Evolutionary conservation across 192 early-diverging fungal species (phyloP), one percentile per base, ranked within the genome.

Genomic region (Pilobolus umbonatus): DNA sequence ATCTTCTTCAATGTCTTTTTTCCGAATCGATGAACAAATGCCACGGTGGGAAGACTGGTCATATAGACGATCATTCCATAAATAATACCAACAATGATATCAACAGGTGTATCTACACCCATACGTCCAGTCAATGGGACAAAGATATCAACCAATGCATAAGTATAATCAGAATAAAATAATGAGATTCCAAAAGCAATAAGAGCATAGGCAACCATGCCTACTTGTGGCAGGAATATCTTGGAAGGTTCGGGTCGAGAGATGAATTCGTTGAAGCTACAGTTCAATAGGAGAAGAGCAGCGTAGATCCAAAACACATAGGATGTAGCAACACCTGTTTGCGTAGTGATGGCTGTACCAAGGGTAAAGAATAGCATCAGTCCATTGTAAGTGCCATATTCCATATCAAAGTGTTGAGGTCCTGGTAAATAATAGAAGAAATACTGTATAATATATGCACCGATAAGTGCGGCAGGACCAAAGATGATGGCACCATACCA

Each of bases 101-200:
- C 88, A 4, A 80, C 77, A 21, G 85, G 84, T 0, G 85, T 72
- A 45, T 82, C 76, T 0, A 77, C 68, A 7, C 88, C 88, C 43
- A 80, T 85, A 17, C 87, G 78, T 7, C 84, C 84, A 9, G 80
- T 83, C 50, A 89, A 64, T 1, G 88, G 88, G 0, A 89, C 81
- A 70, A 89, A 82, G 9, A 86, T 57, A 49, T 84, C 77, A 5
- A 82, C 62, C 24, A 80, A 61, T 5, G 73, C 67, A 49, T 72
- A 75, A 1, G 56, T 62, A 5, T 69, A 55, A 53, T 77, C 68
- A 3, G 50, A 70, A 15, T 57, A 73, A 14, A 75, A 65, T 1
- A 75, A 42, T 4, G 72, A 62, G 12, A 68, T 52, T 2, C 52
- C 26, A 7, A 67, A 62, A 1, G 53, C 56, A 24, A 62, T 62